Evolutionary conservation across 257 asterid species (phyloP).

Genomic region (Solanum corneliomulleri): DNA sequence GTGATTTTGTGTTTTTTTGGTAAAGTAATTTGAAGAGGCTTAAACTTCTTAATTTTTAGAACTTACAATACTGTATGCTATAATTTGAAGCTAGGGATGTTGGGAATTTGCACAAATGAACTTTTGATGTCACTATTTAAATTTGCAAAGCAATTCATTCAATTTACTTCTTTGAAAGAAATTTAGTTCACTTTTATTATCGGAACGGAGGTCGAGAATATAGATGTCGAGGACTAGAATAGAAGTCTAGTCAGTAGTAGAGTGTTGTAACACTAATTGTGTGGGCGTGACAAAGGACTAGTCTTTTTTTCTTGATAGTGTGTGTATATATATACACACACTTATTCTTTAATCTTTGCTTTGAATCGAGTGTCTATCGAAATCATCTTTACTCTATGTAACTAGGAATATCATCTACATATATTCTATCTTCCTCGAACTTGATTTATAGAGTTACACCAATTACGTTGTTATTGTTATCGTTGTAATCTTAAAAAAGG

Average conservation of each 20-base stretch:
- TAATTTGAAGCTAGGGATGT: neutral
- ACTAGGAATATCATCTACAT: accelerated
- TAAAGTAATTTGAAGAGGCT: too few relatives aligned
- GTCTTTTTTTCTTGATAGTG: neutral
- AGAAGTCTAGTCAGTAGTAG: too few relatives aligned
- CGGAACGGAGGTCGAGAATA: too few relatives aligned
- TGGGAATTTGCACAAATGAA: neutral
- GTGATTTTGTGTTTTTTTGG: too few relatives aligned
- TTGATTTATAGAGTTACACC: too few relatives aligned
- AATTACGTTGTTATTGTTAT: too few relatives aligned
- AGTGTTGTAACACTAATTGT: neutral
- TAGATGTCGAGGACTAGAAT: too few relatives aligned
- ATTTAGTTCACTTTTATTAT: neutral
- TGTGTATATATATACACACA: too few relatives aligned
- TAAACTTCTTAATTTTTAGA: neutral
- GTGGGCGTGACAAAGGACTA: neutral
- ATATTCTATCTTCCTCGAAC: too few relatives aligned
- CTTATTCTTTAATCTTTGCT: neutral
- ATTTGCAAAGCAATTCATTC: neutral
- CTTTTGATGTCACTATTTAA: neutral
- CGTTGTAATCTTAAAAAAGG: neutral
- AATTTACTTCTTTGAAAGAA: neutral
- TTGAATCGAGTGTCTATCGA: too few relatives aligned
- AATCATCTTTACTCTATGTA: too few relatives aligned
- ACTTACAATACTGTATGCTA: neutral